Evolutionary conservation across 495 filamentous ascomycete species (phyloP).

Genomic region (Acidiella bohemica): DNA sequence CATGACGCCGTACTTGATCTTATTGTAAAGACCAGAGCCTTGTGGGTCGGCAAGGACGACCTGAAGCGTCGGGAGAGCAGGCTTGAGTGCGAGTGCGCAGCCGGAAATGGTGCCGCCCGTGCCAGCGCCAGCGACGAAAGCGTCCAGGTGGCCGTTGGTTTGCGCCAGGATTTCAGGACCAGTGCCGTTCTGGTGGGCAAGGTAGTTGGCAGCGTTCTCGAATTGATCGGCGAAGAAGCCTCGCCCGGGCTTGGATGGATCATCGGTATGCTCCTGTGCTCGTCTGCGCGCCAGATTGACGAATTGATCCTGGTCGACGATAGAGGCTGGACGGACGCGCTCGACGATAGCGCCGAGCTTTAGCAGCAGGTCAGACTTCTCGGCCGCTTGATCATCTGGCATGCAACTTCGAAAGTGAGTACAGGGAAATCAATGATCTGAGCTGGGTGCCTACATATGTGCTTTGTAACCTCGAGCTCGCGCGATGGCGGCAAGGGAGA

Average conservation of each 20-base stretch:
- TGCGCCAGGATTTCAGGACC: slow-evolving; percentile 81
- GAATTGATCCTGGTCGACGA: slow-evolving; percentile 80
- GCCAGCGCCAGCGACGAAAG: slow-evolving; percentile 89
- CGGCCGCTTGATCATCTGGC: slow-evolving; percentile 78
- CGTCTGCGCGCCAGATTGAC: slow-evolving; percentile 81
- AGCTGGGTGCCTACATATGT: slow-evolving; percentile 51
- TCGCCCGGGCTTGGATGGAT: slow-evolving; percentile 34
- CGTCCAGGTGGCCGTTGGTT: slow-evolving; percentile 62
- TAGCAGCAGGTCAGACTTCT: slow-evolving; percentile 78
- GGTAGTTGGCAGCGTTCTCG: slow-evolving; percentile 75
- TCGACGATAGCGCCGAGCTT: slow-evolving; percentile 86
- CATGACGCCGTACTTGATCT: slow-evolving; percentile 86
- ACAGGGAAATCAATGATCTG: too few species aligned
- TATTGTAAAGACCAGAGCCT: slow-evolving; percentile 86
- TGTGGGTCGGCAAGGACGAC: slow-evolving; percentile 88
- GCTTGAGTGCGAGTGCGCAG: slow-evolving; percentile 69
- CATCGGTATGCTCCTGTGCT: slow-evolving; percentile 54
- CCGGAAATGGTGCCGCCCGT: slow-evolving; percentile 91
- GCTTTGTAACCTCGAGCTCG: slow-evolving; percentile 80
- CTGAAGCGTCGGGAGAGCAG: slow-evolving; percentile 44
- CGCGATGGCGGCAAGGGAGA: slow-evolving; percentile 80
- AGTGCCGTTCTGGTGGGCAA: slow-evolving; percentile 67
- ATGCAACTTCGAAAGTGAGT: slow-evolving; percentile 74
- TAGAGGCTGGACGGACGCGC: slow-evolving; percentile 78
- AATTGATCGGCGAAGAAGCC: slow-evolving; percentile 98